These are phyloP conservation scores for Malassezia slooffiae DNA, from an alignment of 1,284 basidiomycete species.

Conservation along the genomic window DNA sequence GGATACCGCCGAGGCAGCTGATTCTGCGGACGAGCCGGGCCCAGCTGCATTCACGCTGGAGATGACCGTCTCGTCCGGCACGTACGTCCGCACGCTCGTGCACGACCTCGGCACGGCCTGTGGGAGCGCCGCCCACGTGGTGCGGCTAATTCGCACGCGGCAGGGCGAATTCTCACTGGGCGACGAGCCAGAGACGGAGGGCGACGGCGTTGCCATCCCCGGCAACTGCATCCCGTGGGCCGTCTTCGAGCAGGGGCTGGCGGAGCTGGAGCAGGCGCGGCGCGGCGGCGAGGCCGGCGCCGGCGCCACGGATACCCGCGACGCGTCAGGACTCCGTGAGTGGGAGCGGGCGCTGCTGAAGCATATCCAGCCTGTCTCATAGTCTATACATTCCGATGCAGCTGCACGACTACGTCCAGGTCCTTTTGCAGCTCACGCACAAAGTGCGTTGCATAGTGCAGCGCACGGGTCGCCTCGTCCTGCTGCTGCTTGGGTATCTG, in stretches of 20 bases:
- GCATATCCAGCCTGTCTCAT: constrained; percentile 9
- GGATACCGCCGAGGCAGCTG: constrained; percentile 3
- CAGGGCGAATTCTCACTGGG: constrained; percentile 38
- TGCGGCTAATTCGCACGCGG: constrained; percentile 32
- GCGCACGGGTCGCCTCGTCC: constrained; percentile 10
- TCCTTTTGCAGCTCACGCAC: constrained; percentile 8
- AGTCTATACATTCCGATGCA: constrained; percentile 8
- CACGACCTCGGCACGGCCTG: constrained; percentile 36
- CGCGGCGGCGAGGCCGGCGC: constrained; percentile 12
- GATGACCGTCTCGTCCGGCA: constrained; percentile 45
- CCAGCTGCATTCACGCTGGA: constrained; percentile 16
- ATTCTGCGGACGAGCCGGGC: constrained; percentile 5
- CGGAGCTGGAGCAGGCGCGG: constrained; percentile 23
- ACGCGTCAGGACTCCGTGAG: constrained; percentile 18
- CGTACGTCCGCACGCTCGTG: constrained; percentile 44
- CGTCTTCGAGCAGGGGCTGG: constrained; percentile 33
- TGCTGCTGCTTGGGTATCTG: constrained; percentile 9
- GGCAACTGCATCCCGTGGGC: constrained; percentile 40
- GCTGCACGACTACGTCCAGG: constrained; percentile 11
- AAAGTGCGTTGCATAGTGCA: constrained; percentile 12
- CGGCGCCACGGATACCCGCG: constrained; percentile 14
- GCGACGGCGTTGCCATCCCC: constrained; percentile 6
- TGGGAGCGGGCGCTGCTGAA: constrained; percentile 33
- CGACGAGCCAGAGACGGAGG: not conserved
- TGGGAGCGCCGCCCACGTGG: constrained; percentile 41